Conservation (phyloP, 2,329 filamentous ascomycete species). For the Colletotrichum zoysiae region DNA sequence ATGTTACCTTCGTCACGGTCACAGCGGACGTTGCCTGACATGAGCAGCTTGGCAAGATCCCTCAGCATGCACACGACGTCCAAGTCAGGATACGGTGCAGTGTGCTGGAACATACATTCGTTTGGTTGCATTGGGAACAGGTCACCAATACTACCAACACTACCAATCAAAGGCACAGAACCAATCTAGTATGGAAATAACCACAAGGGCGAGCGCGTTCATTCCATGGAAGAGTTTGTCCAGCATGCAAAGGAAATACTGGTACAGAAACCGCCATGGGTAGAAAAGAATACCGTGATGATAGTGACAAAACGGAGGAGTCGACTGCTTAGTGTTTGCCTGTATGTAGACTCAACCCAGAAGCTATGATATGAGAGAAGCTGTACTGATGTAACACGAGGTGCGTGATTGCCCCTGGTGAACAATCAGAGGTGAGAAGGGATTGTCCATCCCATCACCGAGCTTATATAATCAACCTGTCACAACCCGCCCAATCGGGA, state of each 20-base stretch:
- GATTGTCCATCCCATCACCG: constrained; percentile 10
- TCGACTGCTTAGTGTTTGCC: too few relatives aligned
- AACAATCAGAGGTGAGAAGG: neutral
- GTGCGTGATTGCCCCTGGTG: neutral
- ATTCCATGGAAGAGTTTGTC: neutral
- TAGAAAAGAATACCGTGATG: too few relatives aligned
- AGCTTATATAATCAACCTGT: constrained; percentile 31
- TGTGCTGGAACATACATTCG: neutral
- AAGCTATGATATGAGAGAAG: too few relatives aligned
- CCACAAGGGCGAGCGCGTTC: neutral
- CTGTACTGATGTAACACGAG: neutral
- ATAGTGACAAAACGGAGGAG: too few relatives aligned
- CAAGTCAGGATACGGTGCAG: too few relatives aligned
- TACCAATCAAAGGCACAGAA: too few relatives aligned
- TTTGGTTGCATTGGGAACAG: neutral
- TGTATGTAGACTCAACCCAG: too few relatives aligned
- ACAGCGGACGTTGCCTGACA: too few relatives aligned
- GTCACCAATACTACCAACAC: too few relatives aligned
- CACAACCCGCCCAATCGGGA: constrained; percentile 31
- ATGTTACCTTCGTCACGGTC: too few relatives aligned
- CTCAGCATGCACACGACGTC: too few relatives aligned
- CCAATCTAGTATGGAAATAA: neutral
- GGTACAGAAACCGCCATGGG: too few relatives aligned
- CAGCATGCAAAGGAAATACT: neutral
- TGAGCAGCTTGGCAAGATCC: neutral